Evolutionary conservation across 495 filamentous ascomycete species (phyloP).

Genomic region (Podospora bellae-mahoneyi): DNA sequence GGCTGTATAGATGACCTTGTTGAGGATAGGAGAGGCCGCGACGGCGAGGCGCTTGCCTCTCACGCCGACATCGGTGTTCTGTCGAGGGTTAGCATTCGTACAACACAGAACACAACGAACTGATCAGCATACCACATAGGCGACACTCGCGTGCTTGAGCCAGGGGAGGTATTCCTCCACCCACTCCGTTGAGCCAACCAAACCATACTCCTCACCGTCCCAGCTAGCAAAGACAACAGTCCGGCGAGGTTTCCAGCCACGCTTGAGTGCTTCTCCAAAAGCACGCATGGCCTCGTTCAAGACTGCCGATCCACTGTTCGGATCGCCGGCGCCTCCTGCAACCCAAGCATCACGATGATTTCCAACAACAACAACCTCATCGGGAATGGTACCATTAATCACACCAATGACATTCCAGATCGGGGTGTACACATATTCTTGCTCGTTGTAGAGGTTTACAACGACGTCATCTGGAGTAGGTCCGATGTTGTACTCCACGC

Average conservation of each 20-base stretch:
- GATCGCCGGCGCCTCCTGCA: constrained; percentile 81
- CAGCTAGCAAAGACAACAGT: constrained; percentile 93
- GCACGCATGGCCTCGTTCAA: constrained; percentile 81
- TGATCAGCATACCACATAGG: constrained; percentile 57
- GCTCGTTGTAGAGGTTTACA: constrained; percentile 80
- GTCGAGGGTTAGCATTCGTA: background rate
- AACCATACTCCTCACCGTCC: constrained; percentile 92
- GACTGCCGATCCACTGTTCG: constrained; percentile 86
- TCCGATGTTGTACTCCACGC: constrained; percentile 87
- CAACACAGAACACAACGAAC: background rate
- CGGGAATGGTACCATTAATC: constrained; percentile 81
- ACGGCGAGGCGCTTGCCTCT: constrained; percentile 67
- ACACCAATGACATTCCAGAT: constrained; percentile 94
- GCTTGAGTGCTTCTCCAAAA: constrained; percentile 71
- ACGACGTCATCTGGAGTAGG: constrained; percentile 73
- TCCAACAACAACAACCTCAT: constrained; percentile 79
- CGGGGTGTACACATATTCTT: constrained; percentile 85
- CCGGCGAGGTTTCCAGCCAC: constrained; percentile 85
- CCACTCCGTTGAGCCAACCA: constrained; percentile 90
- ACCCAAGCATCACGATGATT: constrained; percentile 97
- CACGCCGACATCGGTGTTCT: constrained; percentile 80
- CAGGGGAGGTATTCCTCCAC: constrained; percentile 92
- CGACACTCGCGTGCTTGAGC: constrained; percentile 71
- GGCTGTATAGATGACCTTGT: constrained; percentile 68
- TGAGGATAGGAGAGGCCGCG: constrained; percentile 72